Conservation (phyloP, 441 rosid genomes). For the Codiaeum variegatum region DNA sequence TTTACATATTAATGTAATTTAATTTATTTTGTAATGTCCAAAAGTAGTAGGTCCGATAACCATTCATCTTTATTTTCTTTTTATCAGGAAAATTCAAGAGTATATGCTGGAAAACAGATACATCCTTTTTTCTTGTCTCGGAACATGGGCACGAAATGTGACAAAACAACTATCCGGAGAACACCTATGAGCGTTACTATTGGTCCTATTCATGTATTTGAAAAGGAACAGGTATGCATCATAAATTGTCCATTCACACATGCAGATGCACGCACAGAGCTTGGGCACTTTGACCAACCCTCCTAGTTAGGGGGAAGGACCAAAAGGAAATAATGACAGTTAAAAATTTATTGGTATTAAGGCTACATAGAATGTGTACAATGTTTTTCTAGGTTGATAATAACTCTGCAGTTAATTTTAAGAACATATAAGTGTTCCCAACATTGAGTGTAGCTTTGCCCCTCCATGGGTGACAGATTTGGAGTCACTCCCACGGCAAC, state of each 20-base stretch:
- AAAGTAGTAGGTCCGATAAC: not conserved
- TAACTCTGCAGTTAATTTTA: not conserved
- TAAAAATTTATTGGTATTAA: not conserved
- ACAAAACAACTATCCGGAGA: slow-evolving; percentile 35
- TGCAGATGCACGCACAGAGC: not conserved
- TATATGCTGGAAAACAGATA: slow-evolving; percentile 65
- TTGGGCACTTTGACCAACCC: not conserved
- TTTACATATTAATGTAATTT: not conserved
- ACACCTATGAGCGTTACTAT: slow-evolving; percentile 31
- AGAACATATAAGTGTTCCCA: not conserved
- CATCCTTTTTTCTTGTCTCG: slow-evolving; percentile 80
- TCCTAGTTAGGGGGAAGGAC: not conserved
- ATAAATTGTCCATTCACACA: slow-evolving; percentile 8
- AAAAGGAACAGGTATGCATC: slow-evolving; percentile 49
- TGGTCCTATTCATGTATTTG: slow-evolving; percentile 93
- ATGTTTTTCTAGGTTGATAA: not conserved
- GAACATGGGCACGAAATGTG: slow-evolving; percentile 46
- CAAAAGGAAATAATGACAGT: not conserved
- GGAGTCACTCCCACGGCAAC: not conserved
- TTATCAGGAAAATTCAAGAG: slow-evolving; percentile 66
- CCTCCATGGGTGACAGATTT: not conserved
- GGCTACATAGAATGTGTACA: not conserved
- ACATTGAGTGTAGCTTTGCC: not conserved
- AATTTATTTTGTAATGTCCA: not conserved
- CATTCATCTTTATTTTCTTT: slow-evolving; percentile 19